Base-by-base conservation (phyloP, 179 eudicot species). In the Nepenthes alata region DNA sequence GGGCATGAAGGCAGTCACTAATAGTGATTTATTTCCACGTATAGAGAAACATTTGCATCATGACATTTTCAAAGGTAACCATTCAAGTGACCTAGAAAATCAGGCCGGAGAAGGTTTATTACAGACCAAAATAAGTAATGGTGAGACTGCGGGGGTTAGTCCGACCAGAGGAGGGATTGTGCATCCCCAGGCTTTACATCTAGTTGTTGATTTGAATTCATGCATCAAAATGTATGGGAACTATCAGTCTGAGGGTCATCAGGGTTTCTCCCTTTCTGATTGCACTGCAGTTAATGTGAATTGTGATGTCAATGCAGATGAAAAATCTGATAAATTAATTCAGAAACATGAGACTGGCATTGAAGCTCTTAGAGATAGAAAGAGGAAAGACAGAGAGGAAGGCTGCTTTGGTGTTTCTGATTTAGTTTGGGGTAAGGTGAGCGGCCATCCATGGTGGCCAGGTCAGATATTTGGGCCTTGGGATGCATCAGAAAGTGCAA, bases 401-500 rank as follows among this genome's bases (percentile, higher is more conserved):
- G 70, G 64, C 5, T 37, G 53, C n/a, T 72, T 72, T 68, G 39
- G 44, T 53, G 63, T 59, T 1, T 57, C 58, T 75, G 85, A 84
- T 55, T 73, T 82, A 62, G 91, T 87, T 45, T 89, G 95, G 95
- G 96, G 84, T 1, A 84, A 89, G 65, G 76, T 87, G 54, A 79
- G 67, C 77, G 79, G 80, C 64, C 78, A 82, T 60, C 95, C 96
- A 1, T 87, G 89, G 89, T 89, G 95, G 96, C 96, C 96, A 1
- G 96, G 96, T 12, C 84, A 75, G 72, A 65, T 89, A 35, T 82
- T 79, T 59, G 76, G 79, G 57, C 75, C 87, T 37, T 71, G 77
- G 0, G 73, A 81, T 76, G 96, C 95, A 8, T 82, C 96, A 0
- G 85, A 84, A 3, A 71, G 61, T 53, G 91, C 95, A 0, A 52